Percentiles rank a stretch among this genome's conserved stretches.
Conservation (phyloP, 2,329 filamentous ascomycete species). For the Ilyonectria destructans region DNA sequence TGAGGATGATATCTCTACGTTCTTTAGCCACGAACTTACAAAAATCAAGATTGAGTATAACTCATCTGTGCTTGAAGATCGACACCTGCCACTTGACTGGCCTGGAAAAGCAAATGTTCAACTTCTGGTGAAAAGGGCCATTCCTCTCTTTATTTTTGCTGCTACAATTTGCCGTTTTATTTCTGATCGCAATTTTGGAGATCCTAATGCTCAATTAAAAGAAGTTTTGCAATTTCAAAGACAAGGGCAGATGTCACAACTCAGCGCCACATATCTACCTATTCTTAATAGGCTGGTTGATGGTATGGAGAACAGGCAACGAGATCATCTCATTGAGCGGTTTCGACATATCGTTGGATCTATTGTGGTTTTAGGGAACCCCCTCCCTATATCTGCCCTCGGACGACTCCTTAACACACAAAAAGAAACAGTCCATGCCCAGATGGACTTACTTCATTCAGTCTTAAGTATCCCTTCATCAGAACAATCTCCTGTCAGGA, state of each 20-base stretch:
- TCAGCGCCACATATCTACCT: constrained; percentile 8
- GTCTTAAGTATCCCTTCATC: neutral
- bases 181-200: constrained; percentile 29
- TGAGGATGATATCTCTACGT: constrained; percentile 56
- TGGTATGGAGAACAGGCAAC: neutral
- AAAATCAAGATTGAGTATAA: constrained; percentile 50
- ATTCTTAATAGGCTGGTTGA: constrained; percentile 27
- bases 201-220: constrained; percentile 39
- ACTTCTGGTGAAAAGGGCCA: constrained; percentile 47
- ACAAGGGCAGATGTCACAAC: too few species aligned
- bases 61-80: neutral
- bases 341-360: neutral
- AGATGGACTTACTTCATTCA: constrained; percentile 35
- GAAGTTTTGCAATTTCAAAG: too few species aligned
- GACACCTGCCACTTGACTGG: constrained; percentile 27
- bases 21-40: constrained; percentile 50
- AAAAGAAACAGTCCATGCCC: constrained; percentile 31
- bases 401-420: constrained; percentile 40
- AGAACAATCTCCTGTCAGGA: neutral
- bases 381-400: constrained; percentile 42
- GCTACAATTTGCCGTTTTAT: constrained; percentile 53
- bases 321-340: too few species aligned
- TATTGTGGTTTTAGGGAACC: neutral
- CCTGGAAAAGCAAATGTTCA: neutral
- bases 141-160: constrained; percentile 57